Conservation (phyloP, 225 moss, liverwort and hornwort genomes). For the Takakia lepidozioides region DNA sequence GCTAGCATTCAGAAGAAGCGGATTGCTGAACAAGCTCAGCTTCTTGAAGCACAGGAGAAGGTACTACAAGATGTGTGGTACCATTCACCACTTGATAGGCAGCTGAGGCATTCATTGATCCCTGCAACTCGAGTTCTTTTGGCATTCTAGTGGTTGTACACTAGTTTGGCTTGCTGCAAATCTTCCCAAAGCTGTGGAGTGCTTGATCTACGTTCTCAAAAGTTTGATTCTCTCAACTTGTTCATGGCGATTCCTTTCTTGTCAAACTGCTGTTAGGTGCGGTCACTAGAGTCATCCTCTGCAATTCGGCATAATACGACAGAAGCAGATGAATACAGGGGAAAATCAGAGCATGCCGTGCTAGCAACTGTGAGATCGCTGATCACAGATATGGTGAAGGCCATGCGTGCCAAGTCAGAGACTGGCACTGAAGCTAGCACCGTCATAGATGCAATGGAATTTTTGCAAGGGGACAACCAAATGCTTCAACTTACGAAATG, state of each 20-base stretch:
- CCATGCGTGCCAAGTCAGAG: slow-evolving; percentile 47
- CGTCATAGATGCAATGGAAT: slow-evolving; percentile 32
- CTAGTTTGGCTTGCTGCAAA: too few species aligned
- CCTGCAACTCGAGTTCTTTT: too few species aligned
- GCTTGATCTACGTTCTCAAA: too few species aligned
- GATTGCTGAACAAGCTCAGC: slow-evolving; percentile 54
- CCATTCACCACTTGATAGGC: too few species aligned
- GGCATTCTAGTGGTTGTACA: too few species aligned
- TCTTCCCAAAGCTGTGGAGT: too few species aligned
- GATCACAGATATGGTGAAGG: slow-evolving; percentile 69
- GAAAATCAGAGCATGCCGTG: slow-evolving; percentile 46
- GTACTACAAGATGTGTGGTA: too few species aligned
- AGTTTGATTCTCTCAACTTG: too few species aligned
- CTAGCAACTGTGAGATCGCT: slow-evolving; percentile 62
- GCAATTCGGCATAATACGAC: slow-evolving; percentile 49
- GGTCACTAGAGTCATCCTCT: slow-evolving; percentile 46
- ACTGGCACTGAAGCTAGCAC: slow-evolving; percentile 28
- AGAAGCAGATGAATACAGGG: slow-evolving; percentile 50
- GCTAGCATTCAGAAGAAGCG: slow-evolving; percentile 41
- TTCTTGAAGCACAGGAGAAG: slow-evolving; percentile 54
- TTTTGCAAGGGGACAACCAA: slow-evolving; percentile 26
- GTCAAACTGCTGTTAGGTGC: slow-evolving; percentile 14
- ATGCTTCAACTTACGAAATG: slow-evolving; percentile 15
- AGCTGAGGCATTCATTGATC: too few species aligned
- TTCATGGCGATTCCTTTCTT: too few species aligned